Evolutionary conservation across 805 yeast species (phyloP), one percentile per base, ranked within the genome.

Genomic region (Metschnikowia gelsemii): DNA sequence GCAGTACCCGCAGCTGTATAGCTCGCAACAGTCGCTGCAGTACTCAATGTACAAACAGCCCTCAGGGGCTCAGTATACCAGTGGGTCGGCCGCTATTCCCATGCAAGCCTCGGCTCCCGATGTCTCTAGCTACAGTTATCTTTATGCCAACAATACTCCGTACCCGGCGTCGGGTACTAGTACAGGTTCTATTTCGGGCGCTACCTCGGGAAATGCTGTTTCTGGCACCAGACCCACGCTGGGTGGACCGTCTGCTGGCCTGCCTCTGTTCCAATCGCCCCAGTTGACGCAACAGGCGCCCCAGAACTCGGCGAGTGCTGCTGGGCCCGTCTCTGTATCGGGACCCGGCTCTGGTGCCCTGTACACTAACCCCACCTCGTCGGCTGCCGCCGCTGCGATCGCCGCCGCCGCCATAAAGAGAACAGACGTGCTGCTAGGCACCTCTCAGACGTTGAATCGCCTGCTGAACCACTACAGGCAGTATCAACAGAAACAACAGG

Each of bases 361-460:
- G 18, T 16, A 16, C 8, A 28, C 36, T 13, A 24, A 26, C 16
- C 39, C 48, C n/a, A 43, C 49, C 14, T 34, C 39, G 32, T 34
- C 46, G 9, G 44, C 51, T 19, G 38, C 55, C 6, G 52, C 55
- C 12, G 49, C 52, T 8, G 49, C 56, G 12, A 47, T 46, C 20
- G 52, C 54, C 21, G 49, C 53, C 4, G 51, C 49, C 7, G 49
- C 58, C 39, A 51, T 31, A 43, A 50, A 38, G 37, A 35, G 51
- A 30, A 32, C 38, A 2, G 52, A 46, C 30, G 37, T 35, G 27
- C 50, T 35, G 28, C 23, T 37, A 30, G 47, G 47, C 30, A 18
- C 38, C 12, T 28, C 39, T 26, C 49, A 39, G 36, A 18, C 46
- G 8, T 40, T 45, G 35, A 40, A 26, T 34, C 43, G 44, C 19